These are phyloP conservation scores for Piper betle DNA, from an alignment of 164 flowering plant species.

Conservation along the genomic window DNA sequence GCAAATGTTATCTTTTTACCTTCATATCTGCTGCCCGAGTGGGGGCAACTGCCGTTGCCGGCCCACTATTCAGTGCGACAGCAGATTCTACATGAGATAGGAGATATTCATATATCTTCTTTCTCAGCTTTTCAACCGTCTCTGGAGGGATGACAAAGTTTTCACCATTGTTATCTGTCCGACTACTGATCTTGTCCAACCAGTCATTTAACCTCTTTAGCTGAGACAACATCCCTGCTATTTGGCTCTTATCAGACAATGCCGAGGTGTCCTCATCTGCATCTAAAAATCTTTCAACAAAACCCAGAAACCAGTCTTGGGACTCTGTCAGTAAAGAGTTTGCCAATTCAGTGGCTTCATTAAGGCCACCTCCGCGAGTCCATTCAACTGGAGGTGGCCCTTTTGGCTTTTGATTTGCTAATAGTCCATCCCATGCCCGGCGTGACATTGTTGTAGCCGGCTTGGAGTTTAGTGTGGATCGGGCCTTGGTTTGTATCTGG, in stretches of 20 bases:
- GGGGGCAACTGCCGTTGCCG: background rate
- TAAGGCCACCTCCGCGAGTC: conserved; percentile 61
- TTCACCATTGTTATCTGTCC: conserved; percentile 35
- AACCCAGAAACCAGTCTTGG: conserved; percentile 83
- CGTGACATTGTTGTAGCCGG: conserved; percentile 30
- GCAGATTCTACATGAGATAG: conserved; percentile 94
- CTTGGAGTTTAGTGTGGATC: conserved; percentile 38
- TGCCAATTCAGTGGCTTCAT: conserved; percentile 62
- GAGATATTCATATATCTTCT: conserved; percentile 93
- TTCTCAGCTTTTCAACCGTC: conserved; percentile 64
- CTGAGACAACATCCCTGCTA: conserved; percentile 84
- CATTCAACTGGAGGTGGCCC: conserved; percentile 48
- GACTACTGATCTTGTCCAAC: conserved; percentile 59
- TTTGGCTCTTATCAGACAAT: conserved; percentile 61
- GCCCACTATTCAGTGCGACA: conserved; percentile 62
- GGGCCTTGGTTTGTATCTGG: conserved; percentile 36
- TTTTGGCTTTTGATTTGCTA: conserved; percentile 1
- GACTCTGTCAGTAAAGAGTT: conserved; percentile 47
- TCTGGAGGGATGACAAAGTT: conserved; percentile 33
- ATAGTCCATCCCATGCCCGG: conserved; percentile 20
- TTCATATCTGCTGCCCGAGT: conserved; percentile 2
- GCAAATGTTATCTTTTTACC: conserved; percentile 4
- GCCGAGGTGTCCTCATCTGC: conserved; percentile 48
- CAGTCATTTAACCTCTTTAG: conserved; percentile 93
- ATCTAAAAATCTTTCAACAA: conserved; percentile 76